These are phyloP conservation scores for Poteriospumella lacustris DNA, from an alignment of 108 stramenopile genomes.

Conservation along the genomic window DNA sequence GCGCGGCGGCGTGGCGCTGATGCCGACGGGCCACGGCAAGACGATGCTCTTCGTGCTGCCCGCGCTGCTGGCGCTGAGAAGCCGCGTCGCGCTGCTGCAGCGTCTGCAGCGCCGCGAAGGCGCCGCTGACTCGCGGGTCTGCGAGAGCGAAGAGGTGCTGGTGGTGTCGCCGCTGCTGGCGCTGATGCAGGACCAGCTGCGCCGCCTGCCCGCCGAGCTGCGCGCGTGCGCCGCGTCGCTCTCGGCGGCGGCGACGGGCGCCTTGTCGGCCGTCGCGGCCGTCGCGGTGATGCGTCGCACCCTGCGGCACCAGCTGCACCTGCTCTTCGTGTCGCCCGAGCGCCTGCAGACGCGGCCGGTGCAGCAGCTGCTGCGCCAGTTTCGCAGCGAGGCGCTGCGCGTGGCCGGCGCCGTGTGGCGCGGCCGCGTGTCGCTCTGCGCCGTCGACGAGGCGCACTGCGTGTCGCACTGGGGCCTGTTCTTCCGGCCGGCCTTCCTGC, in stretches of 20 bases:
- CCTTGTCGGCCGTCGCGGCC: conserved; percentile 51
- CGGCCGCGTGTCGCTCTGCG: conserved; percentile 75
- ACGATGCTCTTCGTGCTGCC: too few relatives aligned
- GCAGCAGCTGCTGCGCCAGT: conserved; percentile 66
- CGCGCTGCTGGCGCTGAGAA: too few relatives aligned
- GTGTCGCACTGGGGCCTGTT: conserved; percentile 26
- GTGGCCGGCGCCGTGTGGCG: too few relatives aligned
- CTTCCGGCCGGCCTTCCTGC: conserved; percentile 17
- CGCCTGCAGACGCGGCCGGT: conserved; percentile 76
- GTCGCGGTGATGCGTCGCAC: background rate
- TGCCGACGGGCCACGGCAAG: too few relatives aligned
- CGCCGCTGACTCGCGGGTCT: too few relatives aligned
- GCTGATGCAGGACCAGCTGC: conserved; percentile 91
- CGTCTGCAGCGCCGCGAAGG: too few relatives aligned
- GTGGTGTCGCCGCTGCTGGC: conserved; percentile 93
- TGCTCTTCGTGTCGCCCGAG: conserved; percentile 87
- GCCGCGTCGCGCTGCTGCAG: too few relatives aligned
- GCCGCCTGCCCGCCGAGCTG: conserved; percentile 62
- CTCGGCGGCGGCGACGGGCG: conserved; percentile 66
- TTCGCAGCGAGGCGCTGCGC: too few relatives aligned
- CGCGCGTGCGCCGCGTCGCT: conserved; percentile 52
- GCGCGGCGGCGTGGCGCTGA: too few relatives aligned
- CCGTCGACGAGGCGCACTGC: conserved; percentile 92
- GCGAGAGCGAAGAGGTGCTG: too few relatives aligned
- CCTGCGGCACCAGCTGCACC: conserved; percentile 43